These are phyloP conservation scores for Phytopythium aichiense DNA, from an alignment of 352 stramenopile species.

Conservation along the genomic window DNA sequence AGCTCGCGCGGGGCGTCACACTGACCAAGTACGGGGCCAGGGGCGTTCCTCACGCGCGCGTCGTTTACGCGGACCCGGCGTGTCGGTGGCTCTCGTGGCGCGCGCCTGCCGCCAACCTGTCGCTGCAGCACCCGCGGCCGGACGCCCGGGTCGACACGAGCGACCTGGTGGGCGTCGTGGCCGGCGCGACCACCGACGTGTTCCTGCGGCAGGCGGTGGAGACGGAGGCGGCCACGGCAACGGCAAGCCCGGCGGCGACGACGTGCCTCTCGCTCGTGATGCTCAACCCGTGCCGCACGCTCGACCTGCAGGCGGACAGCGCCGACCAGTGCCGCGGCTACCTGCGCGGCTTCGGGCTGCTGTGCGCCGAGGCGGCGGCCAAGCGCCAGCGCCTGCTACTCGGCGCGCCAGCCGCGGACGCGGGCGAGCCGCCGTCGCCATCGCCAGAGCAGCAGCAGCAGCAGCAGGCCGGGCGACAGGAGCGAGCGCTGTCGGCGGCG, in stretches of 20 bases:
- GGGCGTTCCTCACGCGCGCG: constrained; percentile 36
- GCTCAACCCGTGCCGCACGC: constrained; percentile 59
- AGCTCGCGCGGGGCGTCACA: constrained; percentile 41
- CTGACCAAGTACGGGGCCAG: constrained; percentile 55
- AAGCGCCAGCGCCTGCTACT: constrained; percentile 22
- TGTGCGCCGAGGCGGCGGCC: constrained; percentile 38
- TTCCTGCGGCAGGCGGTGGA: constrained; percentile 38
- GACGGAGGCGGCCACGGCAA: neutral
- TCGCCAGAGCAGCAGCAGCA: neutral
- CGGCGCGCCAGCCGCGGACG: neutral
- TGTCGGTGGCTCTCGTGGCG: constrained; percentile 65
- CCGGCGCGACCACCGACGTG: constrained; percentile 38
- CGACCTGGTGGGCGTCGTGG: constrained; percentile 48
- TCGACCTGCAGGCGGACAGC: constrained; percentile 62
- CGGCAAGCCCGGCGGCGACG: neutral
- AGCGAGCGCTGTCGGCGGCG: neutral
- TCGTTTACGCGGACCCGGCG: constrained; percentile 51
- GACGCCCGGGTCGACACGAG: constrained; percentile 49
- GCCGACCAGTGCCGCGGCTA: constrained; percentile 38
- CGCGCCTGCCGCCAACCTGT: constrained; percentile 15
- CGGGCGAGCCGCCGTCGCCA: neutral
- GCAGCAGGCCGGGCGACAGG: neutral
- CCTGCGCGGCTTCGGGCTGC: constrained; percentile 52
- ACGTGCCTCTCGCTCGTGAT: constrained; percentile 72
- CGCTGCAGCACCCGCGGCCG: constrained; percentile 29